phyloP scores from a whole-genome alignment of 768 basidiomycete genomes.

The Xerocomellus amylosporus region DNA sequence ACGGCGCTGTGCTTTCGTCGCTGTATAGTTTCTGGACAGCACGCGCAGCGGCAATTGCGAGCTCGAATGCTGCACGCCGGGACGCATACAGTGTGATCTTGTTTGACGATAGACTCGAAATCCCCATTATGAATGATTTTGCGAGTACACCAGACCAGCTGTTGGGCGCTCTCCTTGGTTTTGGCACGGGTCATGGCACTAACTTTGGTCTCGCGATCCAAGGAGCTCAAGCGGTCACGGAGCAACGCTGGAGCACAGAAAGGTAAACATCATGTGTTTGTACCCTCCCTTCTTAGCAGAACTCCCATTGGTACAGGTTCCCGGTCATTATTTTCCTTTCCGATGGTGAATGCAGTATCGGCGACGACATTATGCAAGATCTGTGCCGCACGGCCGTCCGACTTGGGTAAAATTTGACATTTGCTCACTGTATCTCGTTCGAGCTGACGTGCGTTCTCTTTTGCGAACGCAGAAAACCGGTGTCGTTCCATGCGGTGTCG shows the following conservation, averaged over 20 bases:
- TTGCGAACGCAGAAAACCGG: slow-evolving; percentile 40
- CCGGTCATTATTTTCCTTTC: slow-evolving; percentile 41
- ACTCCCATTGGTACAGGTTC: neutral
- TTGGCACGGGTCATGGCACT: slow-evolving; percentile 37
- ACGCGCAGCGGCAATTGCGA: slow-evolving; percentile 38
- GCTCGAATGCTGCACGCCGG: slow-evolving; percentile 32
- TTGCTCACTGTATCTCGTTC: rapidly evolving
- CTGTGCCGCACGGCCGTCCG: slow-evolving; percentile 42
- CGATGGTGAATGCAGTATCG: slow-evolving; percentile 47
- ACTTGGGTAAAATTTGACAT: slow-evolving; percentile 38
- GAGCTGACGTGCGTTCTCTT: neutral
- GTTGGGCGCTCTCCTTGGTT: slow-evolving; percentile 36
- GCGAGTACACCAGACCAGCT: slow-evolving; percentile 44
- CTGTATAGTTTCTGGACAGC: slow-evolving; percentile 56
- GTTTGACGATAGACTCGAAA: slow-evolving; percentile 33
- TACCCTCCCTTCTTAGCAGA: neutral
- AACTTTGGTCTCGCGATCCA: slow-evolving; percentile 42
- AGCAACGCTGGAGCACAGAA: slow-evolving; percentile 48
- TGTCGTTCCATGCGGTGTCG: slow-evolving; percentile 58
- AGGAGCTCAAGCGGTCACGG: slow-evolving; percentile 39
- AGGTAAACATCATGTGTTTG: slow-evolving; percentile 30
- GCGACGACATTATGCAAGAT: slow-evolving; percentile 38
- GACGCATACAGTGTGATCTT: slow-evolving; percentile 58
- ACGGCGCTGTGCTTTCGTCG: slow-evolving; percentile 59
- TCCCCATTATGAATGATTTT: slow-evolving; percentile 45